A percentile compares a stretch with the other conserved stretches of the same genome.
These are phyloP conservation scores for Passiflora organensis DNA, from an alignment of 345 rosid genomes.

Conservation along the genomic window DNA sequence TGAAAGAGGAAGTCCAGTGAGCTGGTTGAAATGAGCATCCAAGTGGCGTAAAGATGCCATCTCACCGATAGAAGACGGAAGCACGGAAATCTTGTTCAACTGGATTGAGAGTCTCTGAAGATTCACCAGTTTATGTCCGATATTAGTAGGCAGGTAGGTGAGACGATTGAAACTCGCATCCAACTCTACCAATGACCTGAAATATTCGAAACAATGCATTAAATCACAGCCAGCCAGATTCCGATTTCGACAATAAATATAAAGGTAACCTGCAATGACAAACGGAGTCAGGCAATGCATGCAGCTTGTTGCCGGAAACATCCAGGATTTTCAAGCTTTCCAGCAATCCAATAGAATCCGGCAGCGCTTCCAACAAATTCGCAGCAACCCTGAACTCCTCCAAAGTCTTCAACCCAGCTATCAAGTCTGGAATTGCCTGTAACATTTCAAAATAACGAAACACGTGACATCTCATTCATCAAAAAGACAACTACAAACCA, in stretches of 20 bases:
- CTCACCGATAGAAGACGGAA: slow-evolving; percentile 71
- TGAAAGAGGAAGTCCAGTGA: slow-evolving; percentile 52
- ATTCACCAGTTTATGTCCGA: slow-evolving; percentile 56
- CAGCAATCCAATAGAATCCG: slow-evolving; percentile 80
- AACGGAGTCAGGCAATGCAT: slow-evolving; percentile 63
- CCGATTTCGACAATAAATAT: too few relatives aligned
- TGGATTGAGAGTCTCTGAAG: slow-evolving; percentile 59
- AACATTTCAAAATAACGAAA: slow-evolving; percentile 8
- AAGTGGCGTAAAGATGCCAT: slow-evolving; percentile 57
- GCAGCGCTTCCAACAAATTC: slow-evolving; percentile 62
- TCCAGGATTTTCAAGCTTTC: slow-evolving; percentile 58
- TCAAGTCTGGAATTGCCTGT: slow-evolving; percentile 87
- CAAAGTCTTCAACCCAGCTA: slow-evolving; percentile 65
- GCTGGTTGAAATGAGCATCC: slow-evolving; percentile 85
- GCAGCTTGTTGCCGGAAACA: slow-evolving; percentile 72
- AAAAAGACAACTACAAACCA: not conserved
- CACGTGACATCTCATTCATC: not conserved
- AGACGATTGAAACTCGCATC: slow-evolving; percentile 75
- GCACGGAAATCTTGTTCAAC: slow-evolving; percentile 66
- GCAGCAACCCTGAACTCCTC: slow-evolving; percentile 75
- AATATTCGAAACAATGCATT: slow-evolving; percentile 4
- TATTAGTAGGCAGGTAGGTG: slow-evolving; percentile 76
- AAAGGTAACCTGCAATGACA: slow-evolving; percentile 87
- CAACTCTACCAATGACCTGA: slow-evolving; percentile 64
- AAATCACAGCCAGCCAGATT: too few relatives aligned